Conservation (phyloP, 768 basidiomycete species). For the Boletus reticuloceps region DNA sequence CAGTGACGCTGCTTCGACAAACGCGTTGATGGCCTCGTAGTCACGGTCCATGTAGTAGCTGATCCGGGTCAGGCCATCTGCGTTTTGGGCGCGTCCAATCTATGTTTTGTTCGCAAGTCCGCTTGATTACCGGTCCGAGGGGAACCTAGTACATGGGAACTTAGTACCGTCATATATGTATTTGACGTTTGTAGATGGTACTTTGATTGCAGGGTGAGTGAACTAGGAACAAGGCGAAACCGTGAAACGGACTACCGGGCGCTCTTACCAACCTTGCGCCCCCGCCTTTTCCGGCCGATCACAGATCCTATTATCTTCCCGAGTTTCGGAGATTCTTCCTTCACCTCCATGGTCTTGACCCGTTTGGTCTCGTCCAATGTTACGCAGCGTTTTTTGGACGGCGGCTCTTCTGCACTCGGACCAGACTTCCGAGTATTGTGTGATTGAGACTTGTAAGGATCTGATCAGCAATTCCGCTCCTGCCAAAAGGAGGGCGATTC, state of each 20-base stretch:
- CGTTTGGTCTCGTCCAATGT: conserved; percentile 24
- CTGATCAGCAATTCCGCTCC: background rate
- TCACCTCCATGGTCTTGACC: conserved; percentile 19
- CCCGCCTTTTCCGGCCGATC: conserved; percentile 80
- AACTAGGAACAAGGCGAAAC: background rate
- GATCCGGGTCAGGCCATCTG: too few species aligned
- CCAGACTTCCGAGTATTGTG: conserved; percentile 1
- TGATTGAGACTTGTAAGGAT: conserved; percentile 5
- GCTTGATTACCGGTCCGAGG: too few species aligned
- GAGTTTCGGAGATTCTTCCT: conserved; percentile 21
- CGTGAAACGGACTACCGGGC: conserved; percentile 9
- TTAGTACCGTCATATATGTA: too few species aligned
- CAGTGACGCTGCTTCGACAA: too few species aligned
- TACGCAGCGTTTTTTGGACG: conserved; percentile 41
- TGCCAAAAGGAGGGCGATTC: background rate
- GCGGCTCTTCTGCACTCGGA: conserved; percentile 30
- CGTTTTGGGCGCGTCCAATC: too few species aligned
- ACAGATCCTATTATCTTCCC: conserved; percentile 58
- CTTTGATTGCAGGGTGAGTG: background rate
- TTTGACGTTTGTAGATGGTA: too few species aligned
- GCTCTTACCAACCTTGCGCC: conserved; percentile 44
- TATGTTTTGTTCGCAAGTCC: too few species aligned
- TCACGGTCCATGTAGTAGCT: too few species aligned
- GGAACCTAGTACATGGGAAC: too few species aligned
- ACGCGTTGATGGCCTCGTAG: too few species aligned